Evolutionary conservation across 1,284 basidiomycete genomes (phyloP).

Genomic region (Coniferiporia sulphurascens): DNA sequence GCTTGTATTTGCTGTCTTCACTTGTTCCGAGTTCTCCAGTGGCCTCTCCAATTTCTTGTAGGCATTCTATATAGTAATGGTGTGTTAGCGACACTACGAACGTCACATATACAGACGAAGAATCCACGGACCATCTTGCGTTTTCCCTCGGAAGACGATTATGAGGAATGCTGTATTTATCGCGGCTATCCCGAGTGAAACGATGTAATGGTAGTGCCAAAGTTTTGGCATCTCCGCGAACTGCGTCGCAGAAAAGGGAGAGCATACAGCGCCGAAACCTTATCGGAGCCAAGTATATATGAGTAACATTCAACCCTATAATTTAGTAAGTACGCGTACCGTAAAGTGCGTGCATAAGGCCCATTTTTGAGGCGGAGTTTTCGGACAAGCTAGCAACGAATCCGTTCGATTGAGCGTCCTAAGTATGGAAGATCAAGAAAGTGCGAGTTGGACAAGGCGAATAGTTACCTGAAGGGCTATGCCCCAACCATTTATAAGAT

Average conservation of each 20-base stretch:
- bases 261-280: constrained; percentile 27
- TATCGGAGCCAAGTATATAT: not conserved
- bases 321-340: constrained; percentile 16
- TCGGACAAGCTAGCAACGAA: constrained; percentile 44
- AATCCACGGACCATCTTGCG: constrained; percentile 28
- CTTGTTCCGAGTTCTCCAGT: constrained; percentile 23
- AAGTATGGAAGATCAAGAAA: constrained; percentile 9
- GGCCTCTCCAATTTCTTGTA: constrained; percentile 12
- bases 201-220: constrained; percentile 35
- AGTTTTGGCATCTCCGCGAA: constrained; percentile 23
- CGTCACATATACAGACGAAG: not conserved
- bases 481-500: constrained; percentile 57
- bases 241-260: constrained; percentile 30
- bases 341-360: constrained; percentile 26
- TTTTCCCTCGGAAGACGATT: constrained; percentile 32
- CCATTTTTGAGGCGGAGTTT: constrained; percentile 33
- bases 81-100: too few species aligned
- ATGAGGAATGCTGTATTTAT: constrained; percentile 27
- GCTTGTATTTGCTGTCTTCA: constrained; percentile 22
- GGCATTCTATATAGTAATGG: constrained; percentile 4
- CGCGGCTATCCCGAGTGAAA: constrained; percentile 33
- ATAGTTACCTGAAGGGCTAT: constrained; percentile 44
- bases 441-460: constrained; percentile 3
- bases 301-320: not conserved
- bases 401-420: constrained; percentile 57